Evolutionary conservation across 331 rosid species (phyloP).

Genomic region (Rosa hybrid): DNA sequence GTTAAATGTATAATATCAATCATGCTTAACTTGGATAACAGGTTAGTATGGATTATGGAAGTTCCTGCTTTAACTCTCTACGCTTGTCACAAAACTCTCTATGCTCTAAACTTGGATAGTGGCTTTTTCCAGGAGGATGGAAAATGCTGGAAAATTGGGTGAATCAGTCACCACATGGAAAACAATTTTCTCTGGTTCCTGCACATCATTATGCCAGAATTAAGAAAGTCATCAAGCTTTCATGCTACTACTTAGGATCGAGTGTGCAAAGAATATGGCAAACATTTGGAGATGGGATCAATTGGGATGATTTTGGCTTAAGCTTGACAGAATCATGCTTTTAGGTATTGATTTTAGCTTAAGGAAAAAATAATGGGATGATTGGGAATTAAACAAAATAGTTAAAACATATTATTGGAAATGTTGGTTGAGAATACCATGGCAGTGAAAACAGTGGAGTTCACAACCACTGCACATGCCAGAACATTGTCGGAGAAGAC

Average conservation of each 20-base stretch:
- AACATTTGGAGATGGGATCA: neutral
- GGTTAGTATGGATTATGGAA: too few relatives aligned
- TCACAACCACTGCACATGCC: conserved; percentile 90
- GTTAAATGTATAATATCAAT: too few relatives aligned
- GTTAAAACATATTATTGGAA: neutral
- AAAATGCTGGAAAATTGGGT: conserved; percentile 83
- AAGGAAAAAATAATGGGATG: neutral
- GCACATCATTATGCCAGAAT: conserved; percentile 33
- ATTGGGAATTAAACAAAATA: neutral
- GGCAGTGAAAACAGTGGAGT: conserved; percentile 76
- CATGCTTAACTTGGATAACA: too few relatives aligned
- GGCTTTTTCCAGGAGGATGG: conserved; percentile 87
- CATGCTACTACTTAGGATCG: neutral
- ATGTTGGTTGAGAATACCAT: conserved; percentile 48
- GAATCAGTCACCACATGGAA: conserved; percentile 90
- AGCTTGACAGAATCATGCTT: neutral
- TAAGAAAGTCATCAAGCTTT: conserved; percentile 23
- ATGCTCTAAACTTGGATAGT: conserved; percentile 68
- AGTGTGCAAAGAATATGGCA: neutral
- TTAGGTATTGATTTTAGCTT: neutral
- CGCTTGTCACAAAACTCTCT: conserved; percentile 41
- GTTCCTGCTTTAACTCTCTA: too few relatives aligned
- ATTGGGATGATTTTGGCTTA: neutral
- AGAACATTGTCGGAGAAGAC: conserved; percentile 96
- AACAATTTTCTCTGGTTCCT: conserved; percentile 81